These are phyloP conservation scores for Pseudopyrenochaeta lycopersici DNA, from an alignment of 2,329 filamentous ascomycete genomes.

Conservation along the genomic window DNA sequence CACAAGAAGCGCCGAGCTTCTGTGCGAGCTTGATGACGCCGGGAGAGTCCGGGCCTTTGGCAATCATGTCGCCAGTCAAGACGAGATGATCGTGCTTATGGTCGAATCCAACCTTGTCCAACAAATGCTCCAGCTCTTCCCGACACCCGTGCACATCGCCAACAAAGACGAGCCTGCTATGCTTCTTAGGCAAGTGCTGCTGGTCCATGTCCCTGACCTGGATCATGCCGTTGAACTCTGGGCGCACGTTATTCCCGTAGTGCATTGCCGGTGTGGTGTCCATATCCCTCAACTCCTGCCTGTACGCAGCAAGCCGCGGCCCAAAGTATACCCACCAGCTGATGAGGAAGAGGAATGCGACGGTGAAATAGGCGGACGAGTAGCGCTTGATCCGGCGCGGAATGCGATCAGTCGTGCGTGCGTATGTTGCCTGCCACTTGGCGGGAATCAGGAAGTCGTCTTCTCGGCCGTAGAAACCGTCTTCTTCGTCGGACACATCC, in stretches of 20 bases:
- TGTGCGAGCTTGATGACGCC: constrained; percentile 82
- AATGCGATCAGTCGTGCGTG: constrained; percentile 35
- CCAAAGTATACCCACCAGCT: constrained; percentile 50
- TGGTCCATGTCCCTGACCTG: constrained; percentile 61
- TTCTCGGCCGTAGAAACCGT: constrained; percentile 47
- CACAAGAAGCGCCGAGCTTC: constrained; percentile 76
- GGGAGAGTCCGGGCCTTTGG: constrained; percentile 81
- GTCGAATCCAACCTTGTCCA: constrained; percentile 73
- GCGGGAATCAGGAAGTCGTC: constrained; percentile 44
- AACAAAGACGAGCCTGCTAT: constrained; percentile 76
- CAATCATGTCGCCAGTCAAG: constrained; percentile 61
- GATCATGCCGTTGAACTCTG: constrained; percentile 60
- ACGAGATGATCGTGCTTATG: constrained; percentile 60
- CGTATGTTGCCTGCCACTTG: constrained; percentile 41
- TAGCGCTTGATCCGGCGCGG: constrained; percentile 48
- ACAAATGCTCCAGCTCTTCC: constrained; percentile 65
- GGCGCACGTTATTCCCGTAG: constrained; percentile 59
- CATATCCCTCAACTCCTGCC: constrained; percentile 47
- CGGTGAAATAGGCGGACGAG: constrained; percentile 41
- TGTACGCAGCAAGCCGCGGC: constrained; percentile 47
- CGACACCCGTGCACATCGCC: constrained; percentile 95
- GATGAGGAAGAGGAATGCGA: constrained; percentile 40
- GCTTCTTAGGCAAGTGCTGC: constrained; percentile 54
- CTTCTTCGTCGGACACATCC: constrained; percentile 52
- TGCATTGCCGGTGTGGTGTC: constrained; percentile 30